These are phyloP conservation scores for Coleophoma cylindrospora DNA, from an alignment of 2,329 filamentous ascomycete genomes.

Conservation along the genomic window DNA sequence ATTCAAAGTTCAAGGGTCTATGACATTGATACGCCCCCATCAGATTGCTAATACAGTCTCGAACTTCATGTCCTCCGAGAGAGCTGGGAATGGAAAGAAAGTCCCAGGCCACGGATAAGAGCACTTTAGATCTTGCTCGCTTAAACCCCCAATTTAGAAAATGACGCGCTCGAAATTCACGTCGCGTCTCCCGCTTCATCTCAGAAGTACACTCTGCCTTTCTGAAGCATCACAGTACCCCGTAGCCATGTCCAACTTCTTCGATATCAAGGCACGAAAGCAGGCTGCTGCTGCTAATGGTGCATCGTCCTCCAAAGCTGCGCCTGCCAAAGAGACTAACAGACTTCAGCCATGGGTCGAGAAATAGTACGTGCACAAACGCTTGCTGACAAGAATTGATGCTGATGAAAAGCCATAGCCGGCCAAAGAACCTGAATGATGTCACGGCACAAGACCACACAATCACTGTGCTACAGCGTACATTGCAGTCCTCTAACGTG, in stretches of 20 bases:
- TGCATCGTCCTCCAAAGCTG: constrained; percentile 57
- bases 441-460: constrained; percentile 98
- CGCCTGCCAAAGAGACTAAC: constrained; percentile 56
- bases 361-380: constrained; percentile 72
- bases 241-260: constrained; percentile 78
- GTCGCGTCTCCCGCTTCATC: not conserved
- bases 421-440: constrained; percentile 89
- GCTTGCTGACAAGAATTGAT: constrained; percentile 2
- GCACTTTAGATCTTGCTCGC: not conserved
- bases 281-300: constrained; percentile 65
- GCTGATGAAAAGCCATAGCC: constrained; percentile 49
- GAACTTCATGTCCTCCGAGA: too few relatives aligned
- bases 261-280: constrained; percentile 89
- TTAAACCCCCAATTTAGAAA: not conserved
- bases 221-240: not conserved
- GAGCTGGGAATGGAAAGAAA: too few relatives aligned
- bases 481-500: constrained; percentile 89
- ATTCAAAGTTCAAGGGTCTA: too few relatives aligned
- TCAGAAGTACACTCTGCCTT: not conserved
- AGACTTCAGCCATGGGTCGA: constrained; percentile 93
- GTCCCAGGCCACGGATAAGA: too few relatives aligned
- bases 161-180: not conserved
- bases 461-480: constrained; percentile 85
- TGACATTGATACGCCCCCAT: too few relatives aligned
- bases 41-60: too few relatives aligned